A percentile compares a stretch with the other conserved stretches of the same genome.
These are phyloP conservation scores for Deakozyma indianensis DNA, from an alignment of 805 yeast species.

Conservation along the genomic window DNA sequence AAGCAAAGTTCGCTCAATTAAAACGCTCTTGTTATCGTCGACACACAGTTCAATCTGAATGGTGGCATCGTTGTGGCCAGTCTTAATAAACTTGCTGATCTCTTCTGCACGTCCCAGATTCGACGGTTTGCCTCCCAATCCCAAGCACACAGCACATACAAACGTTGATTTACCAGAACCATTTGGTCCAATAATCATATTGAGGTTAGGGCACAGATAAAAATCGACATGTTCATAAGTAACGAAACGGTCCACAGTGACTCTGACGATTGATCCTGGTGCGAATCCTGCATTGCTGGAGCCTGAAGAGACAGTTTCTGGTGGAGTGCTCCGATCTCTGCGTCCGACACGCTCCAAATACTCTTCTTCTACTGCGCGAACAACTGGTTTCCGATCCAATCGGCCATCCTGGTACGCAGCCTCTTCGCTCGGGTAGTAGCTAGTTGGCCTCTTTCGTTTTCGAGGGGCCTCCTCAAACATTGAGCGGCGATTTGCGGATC, in stretches of 20 bases:
- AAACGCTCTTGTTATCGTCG: slow-evolving; percentile 13
- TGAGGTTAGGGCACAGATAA: slow-evolving; percentile 63
- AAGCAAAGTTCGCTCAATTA: slow-evolving; percentile 24
- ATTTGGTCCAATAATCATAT: slow-evolving; percentile 91
- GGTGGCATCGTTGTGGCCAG: slow-evolving; percentile 34
- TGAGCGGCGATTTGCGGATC: too few species aligned
- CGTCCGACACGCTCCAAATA: too few species aligned
- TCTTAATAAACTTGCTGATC: slow-evolving; percentile 54
- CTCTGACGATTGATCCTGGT: background rate
- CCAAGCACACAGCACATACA: slow-evolving; percentile 83
- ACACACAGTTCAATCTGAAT: slow-evolving; percentile 36
- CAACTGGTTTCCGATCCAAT: too few species aligned
- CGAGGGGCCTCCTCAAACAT: too few species aligned
- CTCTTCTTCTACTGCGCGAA: too few species aligned
- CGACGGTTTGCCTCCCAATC: slow-evolving; percentile 54
- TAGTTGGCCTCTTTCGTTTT: too few species aligned
- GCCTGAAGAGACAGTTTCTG: too few species aligned
- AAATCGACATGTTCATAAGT: background rate
- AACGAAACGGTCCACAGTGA: background rate
- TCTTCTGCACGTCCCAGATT: slow-evolving; percentile 54
- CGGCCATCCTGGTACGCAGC: too few species aligned
- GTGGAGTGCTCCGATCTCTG: too few species aligned
- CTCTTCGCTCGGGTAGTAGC: too few species aligned
- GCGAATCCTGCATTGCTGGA: background rate
- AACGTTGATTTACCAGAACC: slow-evolving; percentile 93